Conservation (phyloP, 2,329 filamentous ascomycete species). For the Teratosphaeria destructans region DNA sequence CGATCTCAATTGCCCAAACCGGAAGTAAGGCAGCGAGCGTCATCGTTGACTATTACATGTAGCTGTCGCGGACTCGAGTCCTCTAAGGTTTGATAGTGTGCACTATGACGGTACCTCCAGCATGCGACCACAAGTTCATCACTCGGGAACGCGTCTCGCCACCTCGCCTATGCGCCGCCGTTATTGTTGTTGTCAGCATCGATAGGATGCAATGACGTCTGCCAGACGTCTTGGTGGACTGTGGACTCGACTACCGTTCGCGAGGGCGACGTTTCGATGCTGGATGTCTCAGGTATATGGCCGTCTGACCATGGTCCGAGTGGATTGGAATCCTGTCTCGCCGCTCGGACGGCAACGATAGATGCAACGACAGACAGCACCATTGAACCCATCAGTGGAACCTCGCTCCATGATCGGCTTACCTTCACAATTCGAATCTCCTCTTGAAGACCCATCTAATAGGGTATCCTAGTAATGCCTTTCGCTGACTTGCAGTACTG, state of each 20-base stretch:
- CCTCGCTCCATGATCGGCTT: too few species aligned
- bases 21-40: neutral
- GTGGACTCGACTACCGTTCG: too few species aligned
- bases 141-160: neutral
- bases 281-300: too few species aligned
- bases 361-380: too few species aligned
- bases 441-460: too few species aligned
- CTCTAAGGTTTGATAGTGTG: neutral
- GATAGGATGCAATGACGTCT: neutral
- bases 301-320: too few species aligned
- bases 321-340: too few species aligned
- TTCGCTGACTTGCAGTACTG: conserved; percentile 12
- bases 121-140: neutral
- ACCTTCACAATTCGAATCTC: too few species aligned
- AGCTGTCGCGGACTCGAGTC: neutral
- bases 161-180: neutral
- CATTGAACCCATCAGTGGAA: too few species aligned
- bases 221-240: neutral
- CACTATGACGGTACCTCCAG: neutral
- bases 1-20: neutral
- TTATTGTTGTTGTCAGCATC: neutral
- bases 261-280: too few species aligned
- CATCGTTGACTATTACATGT: neutral
- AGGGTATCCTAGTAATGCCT: neutral
- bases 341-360: too few species aligned